Base-by-base conservation (phyloP, 176 grass and related monocot genomes). In the Avena atlantica region DNA sequence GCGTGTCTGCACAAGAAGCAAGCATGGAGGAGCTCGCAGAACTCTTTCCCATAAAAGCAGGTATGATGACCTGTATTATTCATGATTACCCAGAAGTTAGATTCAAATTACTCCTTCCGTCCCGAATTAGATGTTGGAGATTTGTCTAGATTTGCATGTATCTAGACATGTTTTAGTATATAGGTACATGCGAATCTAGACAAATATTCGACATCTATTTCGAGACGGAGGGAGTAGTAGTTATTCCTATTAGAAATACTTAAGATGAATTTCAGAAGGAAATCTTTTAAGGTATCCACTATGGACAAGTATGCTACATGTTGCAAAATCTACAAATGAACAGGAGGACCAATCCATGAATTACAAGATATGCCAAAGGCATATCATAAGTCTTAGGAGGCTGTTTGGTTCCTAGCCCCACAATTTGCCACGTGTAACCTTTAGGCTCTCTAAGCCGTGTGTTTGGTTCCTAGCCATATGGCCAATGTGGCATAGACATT, bases 11-110 rank as follows among this genome's bases (percentile, higher is more conserved):
- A 72, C 94, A 95, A 61, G 97, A 97, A 56, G 84, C 89, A 62
- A 99, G 88, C 79, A 80, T 84, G 59, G 97, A 99, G 89, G 92
- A 99, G 61, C 92, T 99, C 84, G 80, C 91, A 29, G 89, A 99
- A 83, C 64, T 94, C 55, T 90, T 99, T 88, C 94, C 91, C 78
- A 69, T 86, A 85, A 96, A 94, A 99, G 34, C 78, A 81, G 94
- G 97, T 99, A 93, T 69, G 86, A 55, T 78, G 24, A 24, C 8
- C 67, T 77, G 5, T 27, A 61, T 89, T 64, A 81, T 75, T 15
- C 40, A 60, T 84, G 49, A 31, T 84, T 75, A 17, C 44, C 29
- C 62, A 62, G 74, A 87, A 85, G 29, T 74, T 85, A 21, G 11
- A 81, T 81, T 67, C 81, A 59, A 25, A 47, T 83, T 53, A 69